Evolutionary conservation across 2,329 filamentous ascomycete species (phyloP).

Genomic region (Aspergillus thermomutatus): DNA sequence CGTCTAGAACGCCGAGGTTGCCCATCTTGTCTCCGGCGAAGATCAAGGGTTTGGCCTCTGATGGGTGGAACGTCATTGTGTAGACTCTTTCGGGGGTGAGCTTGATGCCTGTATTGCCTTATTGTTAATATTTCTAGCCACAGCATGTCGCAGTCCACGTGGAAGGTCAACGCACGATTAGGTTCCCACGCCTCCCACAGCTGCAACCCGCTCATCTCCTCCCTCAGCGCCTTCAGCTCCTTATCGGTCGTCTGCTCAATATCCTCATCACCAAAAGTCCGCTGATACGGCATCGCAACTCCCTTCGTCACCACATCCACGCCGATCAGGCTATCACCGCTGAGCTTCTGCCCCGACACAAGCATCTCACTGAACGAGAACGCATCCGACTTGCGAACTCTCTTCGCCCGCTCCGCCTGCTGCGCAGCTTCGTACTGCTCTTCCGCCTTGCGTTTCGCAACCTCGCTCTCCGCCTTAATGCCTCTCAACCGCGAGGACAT

Average conservation of each 20-base stretch:
- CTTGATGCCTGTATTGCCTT: slow-evolving; percentile 66
- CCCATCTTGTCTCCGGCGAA: slow-evolving; percentile 95
- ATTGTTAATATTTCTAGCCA: slow-evolving; percentile 3
- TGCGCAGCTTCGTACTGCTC: slow-evolving; percentile 57
- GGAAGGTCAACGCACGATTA: slow-evolving; percentile 55
- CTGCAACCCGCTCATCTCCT: slow-evolving; percentile 72
- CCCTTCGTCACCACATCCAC: slow-evolving; percentile 60
- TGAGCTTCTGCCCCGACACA: slow-evolving; percentile 73
- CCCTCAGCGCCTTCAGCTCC: slow-evolving; percentile 67
- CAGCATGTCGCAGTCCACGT: background rate
- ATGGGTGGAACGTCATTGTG: slow-evolving; percentile 83
- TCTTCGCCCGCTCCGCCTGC: slow-evolving; percentile 59
- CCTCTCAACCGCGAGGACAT: slow-evolving; percentile 62
- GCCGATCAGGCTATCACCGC: slow-evolving; percentile 61
- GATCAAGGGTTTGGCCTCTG: slow-evolving; percentile 76
- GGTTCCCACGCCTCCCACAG: slow-evolving; percentile 83
- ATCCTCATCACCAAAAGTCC: slow-evolving; percentile 84
- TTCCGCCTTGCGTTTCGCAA: slow-evolving; percentile 66
- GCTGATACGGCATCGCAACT: slow-evolving; percentile 71
- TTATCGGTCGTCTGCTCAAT: slow-evolving; percentile 75
- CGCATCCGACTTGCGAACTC: slow-evolving; percentile 62
- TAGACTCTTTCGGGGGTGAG: slow-evolving; percentile 87
- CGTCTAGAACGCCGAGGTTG: slow-evolving; percentile 86
- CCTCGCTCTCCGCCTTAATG: slow-evolving; percentile 64
- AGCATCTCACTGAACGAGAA: slow-evolving; percentile 73